Evolutionary conservation across 176 grass and related monocot species (phyloP).

Genomic region (Leersia perrieri): DNA sequence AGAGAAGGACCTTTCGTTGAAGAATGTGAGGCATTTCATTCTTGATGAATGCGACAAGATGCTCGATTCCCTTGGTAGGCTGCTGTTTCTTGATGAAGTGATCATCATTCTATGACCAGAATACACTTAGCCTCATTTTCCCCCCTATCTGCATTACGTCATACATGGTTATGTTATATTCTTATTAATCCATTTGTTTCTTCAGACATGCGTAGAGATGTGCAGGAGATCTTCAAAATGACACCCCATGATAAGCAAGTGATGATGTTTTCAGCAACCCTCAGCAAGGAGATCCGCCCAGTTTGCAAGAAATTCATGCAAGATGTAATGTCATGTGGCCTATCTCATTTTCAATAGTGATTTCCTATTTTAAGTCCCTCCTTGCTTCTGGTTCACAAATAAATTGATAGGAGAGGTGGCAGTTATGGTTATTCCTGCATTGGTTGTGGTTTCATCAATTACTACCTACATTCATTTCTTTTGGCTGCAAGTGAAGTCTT

Average conservation of each 20-base stretch:
- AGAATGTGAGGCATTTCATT: constrained; percentile 97
- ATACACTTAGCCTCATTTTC: background rate
- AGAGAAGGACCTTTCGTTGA: constrained; percentile 82
- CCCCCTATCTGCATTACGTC: background rate
- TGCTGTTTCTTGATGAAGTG: background rate
- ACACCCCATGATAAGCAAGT: constrained; percentile 94
- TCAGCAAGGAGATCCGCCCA: constrained; percentile 91
- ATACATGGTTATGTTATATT: background rate
- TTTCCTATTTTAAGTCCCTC: constrained; percentile 22
- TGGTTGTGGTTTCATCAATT: constrained; percentile 3
- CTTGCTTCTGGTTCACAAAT: constrained; percentile 8
- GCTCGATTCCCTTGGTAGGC: constrained; percentile 84
- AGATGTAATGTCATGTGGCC: constrained; percentile 82
- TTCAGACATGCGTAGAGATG: constrained; percentile 90
- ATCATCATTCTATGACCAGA: background rate
- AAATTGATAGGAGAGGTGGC: constrained; percentile 10
- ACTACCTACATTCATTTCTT: background rate
- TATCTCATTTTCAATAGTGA: constrained; percentile 38
- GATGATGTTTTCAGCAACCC: constrained; percentile 97
- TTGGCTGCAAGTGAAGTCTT: constrained; percentile 16
- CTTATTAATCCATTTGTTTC: background rate
- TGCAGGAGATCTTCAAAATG: constrained; percentile 97
- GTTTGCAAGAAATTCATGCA: constrained; percentile 97
- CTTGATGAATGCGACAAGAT: constrained; percentile 97
- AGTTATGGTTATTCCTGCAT: constrained; percentile 6